Evolutionary conservation across 176 grass and related monocot species (phyloP).

Genomic region (Bromus sterilis): DNA sequence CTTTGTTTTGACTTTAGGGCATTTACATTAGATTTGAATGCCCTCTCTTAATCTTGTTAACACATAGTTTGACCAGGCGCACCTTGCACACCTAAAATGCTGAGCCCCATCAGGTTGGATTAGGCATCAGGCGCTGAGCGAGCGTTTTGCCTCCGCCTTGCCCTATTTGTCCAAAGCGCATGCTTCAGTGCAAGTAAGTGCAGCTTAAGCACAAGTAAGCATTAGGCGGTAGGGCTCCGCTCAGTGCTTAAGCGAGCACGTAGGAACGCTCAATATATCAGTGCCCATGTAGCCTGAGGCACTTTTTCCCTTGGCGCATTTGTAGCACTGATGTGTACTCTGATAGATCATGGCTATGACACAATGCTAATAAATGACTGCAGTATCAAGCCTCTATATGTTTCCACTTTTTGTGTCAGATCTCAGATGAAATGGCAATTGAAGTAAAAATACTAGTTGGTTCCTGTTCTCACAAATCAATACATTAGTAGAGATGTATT

Average conservation of each 20-base stretch:
- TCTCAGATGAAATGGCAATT: background rate
- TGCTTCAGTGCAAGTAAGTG: too few species aligned
- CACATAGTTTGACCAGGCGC: background rate
- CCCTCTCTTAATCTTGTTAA: background rate
- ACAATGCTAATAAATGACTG: background rate
- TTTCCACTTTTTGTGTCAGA: background rate
- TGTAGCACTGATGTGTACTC: conserved; percentile 1
- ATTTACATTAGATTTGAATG: background rate
- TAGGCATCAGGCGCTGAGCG: too few species aligned
- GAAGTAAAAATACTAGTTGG: conserved; percentile 3
- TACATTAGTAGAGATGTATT: background rate
- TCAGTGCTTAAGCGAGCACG: too few species aligned
- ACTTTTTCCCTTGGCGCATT: too few species aligned
- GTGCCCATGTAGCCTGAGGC: too few species aligned
- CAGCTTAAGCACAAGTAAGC: too few species aligned
- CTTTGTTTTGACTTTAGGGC: background rate
- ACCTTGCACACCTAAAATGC: background rate
- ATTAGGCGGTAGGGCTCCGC: too few species aligned
- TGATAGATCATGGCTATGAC: background rate
- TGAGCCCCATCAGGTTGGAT: too few species aligned
- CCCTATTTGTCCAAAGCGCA: too few species aligned
- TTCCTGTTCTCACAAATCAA: background rate
- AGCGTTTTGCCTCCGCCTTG: too few species aligned
- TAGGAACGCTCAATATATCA: too few species aligned
- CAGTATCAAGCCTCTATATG: background rate